phyloP scores from a whole-genome alignment of 2,329 filamentous ascomycete species.

The Cladosporium sp. region DNA sequence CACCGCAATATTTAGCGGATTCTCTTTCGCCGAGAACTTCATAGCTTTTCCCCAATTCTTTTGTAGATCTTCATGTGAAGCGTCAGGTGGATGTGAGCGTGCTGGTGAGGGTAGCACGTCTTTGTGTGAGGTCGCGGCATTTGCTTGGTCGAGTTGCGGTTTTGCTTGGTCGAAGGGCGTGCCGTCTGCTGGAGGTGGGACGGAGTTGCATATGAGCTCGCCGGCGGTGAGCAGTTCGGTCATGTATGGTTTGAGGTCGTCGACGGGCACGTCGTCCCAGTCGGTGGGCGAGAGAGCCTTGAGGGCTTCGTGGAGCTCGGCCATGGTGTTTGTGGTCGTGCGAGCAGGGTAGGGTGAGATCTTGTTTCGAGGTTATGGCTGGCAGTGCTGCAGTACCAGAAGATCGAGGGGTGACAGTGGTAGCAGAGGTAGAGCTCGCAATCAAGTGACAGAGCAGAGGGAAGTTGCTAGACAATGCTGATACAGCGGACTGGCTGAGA shows the following conservation, averaged over 20 bases:
- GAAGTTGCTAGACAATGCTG: not conserved
- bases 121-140: constrained; percentile 51
- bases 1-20: constrained; percentile 73
- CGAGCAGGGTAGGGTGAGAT: not conserved
- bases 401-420: not conserved
- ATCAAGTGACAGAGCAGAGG: not conserved
- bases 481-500: not conserved
- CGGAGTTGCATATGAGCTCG: constrained; percentile 73
- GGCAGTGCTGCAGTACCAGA: not conserved
- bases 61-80: constrained; percentile 63
- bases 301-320: constrained; percentile 50
- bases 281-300: constrained; percentile 47
- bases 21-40: constrained; percentile 70
- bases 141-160: constrained; percentile 61
- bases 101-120: constrained; percentile 57
- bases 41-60: constrained; percentile 85
- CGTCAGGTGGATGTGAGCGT: constrained; percentile 51
- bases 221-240: constrained; percentile 53
- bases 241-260: constrained; percentile 46
- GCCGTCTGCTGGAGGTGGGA: constrained; percentile 62
- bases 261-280: constrained; percentile 48
- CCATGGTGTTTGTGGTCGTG: constrained; percentile 33
- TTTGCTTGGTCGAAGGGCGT: constrained; percentile 47
- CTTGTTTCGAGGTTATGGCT: not conserved
- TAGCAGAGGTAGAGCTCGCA: not conserved